These are phyloP conservation scores for Diplodia seriata DNA, from an alignment of 2,329 filamentous ascomycete species.

Conservation along the genomic window DNA sequence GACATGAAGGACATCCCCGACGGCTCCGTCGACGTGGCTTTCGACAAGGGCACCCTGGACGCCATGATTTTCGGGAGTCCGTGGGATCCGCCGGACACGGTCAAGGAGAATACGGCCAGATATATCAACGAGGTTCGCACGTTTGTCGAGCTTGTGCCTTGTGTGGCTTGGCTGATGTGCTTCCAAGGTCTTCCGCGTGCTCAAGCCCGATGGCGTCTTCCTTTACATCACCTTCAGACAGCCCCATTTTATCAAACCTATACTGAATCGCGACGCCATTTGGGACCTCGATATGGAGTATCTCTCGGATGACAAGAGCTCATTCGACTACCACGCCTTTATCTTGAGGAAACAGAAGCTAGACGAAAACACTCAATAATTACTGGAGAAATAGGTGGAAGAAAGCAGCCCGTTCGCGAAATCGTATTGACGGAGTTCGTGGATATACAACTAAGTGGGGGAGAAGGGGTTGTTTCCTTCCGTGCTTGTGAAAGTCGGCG, in stretches of 20 bases:
- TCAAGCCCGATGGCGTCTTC: conserved; percentile 58
- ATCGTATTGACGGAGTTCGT: too few relatives aligned
- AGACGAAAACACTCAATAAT: neutral
- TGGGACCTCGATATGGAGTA: conserved; percentile 40
- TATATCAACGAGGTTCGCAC: conserved; percentile 59
- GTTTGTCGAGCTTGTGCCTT: too few relatives aligned
- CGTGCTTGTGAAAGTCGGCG: too few relatives aligned
- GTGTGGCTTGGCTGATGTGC: conserved; percentile 4
- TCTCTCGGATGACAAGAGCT: conserved; percentile 36
- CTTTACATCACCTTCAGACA: conserved; percentile 55
- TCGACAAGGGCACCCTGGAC: conserved; percentile 65
- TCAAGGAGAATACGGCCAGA: conserved; percentile 55
- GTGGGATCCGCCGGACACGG: conserved; percentile 60
- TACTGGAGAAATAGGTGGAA: too few relatives aligned
- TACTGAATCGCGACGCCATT: conserved; percentile 37
- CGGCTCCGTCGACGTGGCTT: conserved; percentile 60
- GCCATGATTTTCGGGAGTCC: conserved; percentile 63
- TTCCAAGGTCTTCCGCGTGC: conserved; percentile 53
- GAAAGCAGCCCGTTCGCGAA: too few relatives aligned
- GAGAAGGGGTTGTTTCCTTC: too few relatives aligned
- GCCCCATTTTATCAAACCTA: conserved; percentile 43
- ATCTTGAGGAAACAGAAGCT: conserved; percentile 33
- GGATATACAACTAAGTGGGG: too few relatives aligned
- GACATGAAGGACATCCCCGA: conserved; percentile 53
- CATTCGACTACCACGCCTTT: conserved; percentile 40